A percentile compares a stretch with the other conserved stretches of the same genome.
These are phyloP conservation scores for Halteria grandinella DNA, from an alignment of 73 alveolate species.

Conservation along the genomic window DNA sequence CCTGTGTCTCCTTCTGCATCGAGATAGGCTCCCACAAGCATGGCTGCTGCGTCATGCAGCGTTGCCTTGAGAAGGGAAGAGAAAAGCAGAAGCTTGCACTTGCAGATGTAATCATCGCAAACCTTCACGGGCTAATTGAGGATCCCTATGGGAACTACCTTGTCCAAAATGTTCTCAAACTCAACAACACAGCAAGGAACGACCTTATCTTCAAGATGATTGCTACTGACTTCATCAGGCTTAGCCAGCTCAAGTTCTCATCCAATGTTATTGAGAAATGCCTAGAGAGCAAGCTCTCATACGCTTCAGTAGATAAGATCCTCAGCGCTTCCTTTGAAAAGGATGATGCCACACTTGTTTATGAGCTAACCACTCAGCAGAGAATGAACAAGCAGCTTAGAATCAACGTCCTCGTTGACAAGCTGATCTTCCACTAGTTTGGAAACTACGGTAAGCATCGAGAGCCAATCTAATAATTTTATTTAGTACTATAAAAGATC, in stretches of 20 bases:
- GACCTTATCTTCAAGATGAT: conserved; percentile 20
- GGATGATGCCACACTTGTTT: conserved; percentile 5
- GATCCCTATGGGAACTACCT: conserved; percentile 91
- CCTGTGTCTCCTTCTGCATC: conserved; percentile 59
- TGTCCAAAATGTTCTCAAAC: conserved; percentile 68
- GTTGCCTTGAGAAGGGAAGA: conserved; percentile 75
- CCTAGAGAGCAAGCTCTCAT: conserved; percentile 18
- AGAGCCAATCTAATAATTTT: not conserved
- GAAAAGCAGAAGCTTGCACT: conserved; percentile 36
- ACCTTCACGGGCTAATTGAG: conserved; percentile 54
- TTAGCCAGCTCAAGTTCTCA: conserved; percentile 55
- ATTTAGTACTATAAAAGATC: conserved; percentile 38
- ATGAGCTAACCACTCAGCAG: not conserved
- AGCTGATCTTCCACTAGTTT: conserved; percentile 29
- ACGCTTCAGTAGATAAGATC: conserved; percentile 13
- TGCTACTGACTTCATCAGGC: conserved; percentile 10
- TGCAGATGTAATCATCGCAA: conserved; percentile 64
- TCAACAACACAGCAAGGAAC: conserved; percentile 24
- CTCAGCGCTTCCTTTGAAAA: not conserved
- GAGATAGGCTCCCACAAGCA: conserved; percentile 84
- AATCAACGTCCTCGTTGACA: conserved; percentile 17
- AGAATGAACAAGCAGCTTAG: not conserved
- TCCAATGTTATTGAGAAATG: conserved; percentile 70
- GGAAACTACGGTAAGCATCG: conserved; percentile 48
- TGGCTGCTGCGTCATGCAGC: conserved; percentile 90